Conservation (phyloP, 305 asterid species). For the Solanum hybrid region DNA sequence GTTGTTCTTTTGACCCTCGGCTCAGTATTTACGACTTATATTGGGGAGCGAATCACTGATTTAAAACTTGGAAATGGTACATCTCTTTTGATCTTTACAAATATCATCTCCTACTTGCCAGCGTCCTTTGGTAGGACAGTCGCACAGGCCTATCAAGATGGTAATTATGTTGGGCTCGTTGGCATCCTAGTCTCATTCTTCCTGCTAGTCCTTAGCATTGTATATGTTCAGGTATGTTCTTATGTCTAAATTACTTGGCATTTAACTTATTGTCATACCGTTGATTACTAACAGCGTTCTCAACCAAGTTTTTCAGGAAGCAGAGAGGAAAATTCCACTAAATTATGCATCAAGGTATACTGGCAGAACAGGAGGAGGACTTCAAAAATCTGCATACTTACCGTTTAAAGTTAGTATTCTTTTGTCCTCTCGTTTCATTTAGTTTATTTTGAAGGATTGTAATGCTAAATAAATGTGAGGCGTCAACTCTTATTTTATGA, state of each 20-base stretch:
- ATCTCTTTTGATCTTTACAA: slow-evolving; percentile 90
- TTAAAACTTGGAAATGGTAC: slow-evolving; percentile 96
- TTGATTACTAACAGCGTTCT: slow-evolving; percentile 5
- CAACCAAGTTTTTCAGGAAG: slow-evolving; percentile 55
- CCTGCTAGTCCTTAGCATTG: slow-evolving; percentile 86
- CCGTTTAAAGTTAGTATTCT: slow-evolving; percentile 67
- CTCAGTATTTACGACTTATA: slow-evolving; percentile 68
- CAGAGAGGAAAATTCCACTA: slow-evolving; percentile 91
- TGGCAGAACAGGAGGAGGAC: slow-evolving; percentile 52
- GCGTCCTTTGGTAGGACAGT: slow-evolving; percentile 95
- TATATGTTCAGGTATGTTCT: slow-evolving; percentile 73
- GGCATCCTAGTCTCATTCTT: slow-evolving; percentile 64
- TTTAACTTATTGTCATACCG: neutral
- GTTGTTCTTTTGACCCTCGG: slow-evolving; percentile 70
- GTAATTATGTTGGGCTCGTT: slow-evolving; percentile 72
- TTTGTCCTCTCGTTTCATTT: neutral
- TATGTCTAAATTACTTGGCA: neutral
- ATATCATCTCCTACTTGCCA: slow-evolving; percentile 91
- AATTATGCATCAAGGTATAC: slow-evolving; percentile 81
- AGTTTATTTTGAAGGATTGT: neutral
- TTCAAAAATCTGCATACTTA: slow-evolving; percentile 79
- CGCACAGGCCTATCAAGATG: slow-evolving; percentile 73
- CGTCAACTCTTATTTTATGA: neutral
- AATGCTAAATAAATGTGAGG: neutral
- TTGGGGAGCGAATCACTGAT: slow-evolving; percentile 84